Conservation (phyloP, 2,329 filamentous ascomycete species). For the Exophiala aquamarina region DNA sequence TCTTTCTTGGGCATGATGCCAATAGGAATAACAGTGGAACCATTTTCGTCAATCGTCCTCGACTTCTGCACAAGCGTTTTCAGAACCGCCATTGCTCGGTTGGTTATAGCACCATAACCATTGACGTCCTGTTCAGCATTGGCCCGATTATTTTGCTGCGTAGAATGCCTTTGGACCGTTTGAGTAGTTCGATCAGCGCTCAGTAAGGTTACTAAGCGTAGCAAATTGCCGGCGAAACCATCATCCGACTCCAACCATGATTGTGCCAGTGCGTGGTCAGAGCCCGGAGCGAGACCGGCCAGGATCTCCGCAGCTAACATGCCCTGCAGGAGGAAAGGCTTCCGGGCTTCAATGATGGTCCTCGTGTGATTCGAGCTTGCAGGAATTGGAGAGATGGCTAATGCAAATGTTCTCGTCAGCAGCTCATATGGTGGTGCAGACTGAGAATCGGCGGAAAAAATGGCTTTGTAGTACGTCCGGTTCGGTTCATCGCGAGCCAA, state of each 20-base stretch:
- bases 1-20: constrained; percentile 67
- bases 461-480: constrained; percentile 74
- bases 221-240: constrained; percentile 77
- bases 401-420: constrained; percentile 79
- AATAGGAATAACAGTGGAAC: constrained; percentile 54
- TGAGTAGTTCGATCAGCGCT: constrained; percentile 41
- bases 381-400: constrained; percentile 82
- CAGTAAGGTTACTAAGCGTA: constrained; percentile 72
- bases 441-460: constrained; percentile 72
- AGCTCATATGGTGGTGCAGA: constrained; percentile 71
- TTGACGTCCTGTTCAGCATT: constrained; percentile 43
- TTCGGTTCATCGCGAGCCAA: constrained; percentile 93
- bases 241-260: constrained; percentile 82
- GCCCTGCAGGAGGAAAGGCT: constrained; percentile 88
- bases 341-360: constrained; percentile 75
- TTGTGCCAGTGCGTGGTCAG: constrained; percentile 71
- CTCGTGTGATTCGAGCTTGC: constrained; percentile 58
- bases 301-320: constrained; percentile 88
- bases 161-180: constrained; percentile 40
- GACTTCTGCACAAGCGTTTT: constrained; percentile 67
- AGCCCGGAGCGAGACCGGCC: constrained; percentile 68
- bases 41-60: constrained; percentile 54
- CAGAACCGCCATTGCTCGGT: constrained; percentile 67
- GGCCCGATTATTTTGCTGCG: constrained; percentile 36
- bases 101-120: constrained; percentile 57